Evolutionary conservation across 495 filamentous ascomycete genomes (phyloP).

Genomic region (Xylaria cubensis): DNA sequence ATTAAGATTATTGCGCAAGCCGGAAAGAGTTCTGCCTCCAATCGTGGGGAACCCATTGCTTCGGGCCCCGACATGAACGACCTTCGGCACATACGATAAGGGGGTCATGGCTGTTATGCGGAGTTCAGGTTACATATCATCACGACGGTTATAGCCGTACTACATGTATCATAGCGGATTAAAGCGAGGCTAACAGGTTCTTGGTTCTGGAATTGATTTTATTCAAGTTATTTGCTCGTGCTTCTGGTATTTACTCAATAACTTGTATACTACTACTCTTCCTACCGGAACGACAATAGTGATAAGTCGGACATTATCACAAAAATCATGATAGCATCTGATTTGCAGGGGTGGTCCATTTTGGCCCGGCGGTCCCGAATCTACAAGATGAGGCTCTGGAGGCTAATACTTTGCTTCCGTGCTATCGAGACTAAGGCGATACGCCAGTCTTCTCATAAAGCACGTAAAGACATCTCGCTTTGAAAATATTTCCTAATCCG

Average conservation of each 20-base stretch:
- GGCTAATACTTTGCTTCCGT: not conserved
- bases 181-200: not conserved
- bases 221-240: not conserved
- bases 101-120: not conserved
- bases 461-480: not conserved
- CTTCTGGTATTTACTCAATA: not conserved
- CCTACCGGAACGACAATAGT: not conserved
- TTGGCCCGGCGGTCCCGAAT: not conserved
- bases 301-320: not conserved
- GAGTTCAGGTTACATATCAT: not conserved
- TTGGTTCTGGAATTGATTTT: not conserved
- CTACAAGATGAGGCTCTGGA: conserved; percentile 17
- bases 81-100: not conserved
- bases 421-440: not conserved
- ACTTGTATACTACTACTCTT: too few relatives aligned
- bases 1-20: conserved; percentile 8
- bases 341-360: not conserved
- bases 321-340: not conserved
- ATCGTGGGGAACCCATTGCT: not conserved
- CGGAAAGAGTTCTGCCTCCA: not conserved
- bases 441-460: not conserved
- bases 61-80: conserved; percentile 2
- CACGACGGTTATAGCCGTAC: not conserved
- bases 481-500: conserved; percentile 12
- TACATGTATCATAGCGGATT: conserved; percentile 5